Evolutionary conservation across 345 rosid species (phyloP).

Genomic region (Pseudoturritis turrita): DNA sequence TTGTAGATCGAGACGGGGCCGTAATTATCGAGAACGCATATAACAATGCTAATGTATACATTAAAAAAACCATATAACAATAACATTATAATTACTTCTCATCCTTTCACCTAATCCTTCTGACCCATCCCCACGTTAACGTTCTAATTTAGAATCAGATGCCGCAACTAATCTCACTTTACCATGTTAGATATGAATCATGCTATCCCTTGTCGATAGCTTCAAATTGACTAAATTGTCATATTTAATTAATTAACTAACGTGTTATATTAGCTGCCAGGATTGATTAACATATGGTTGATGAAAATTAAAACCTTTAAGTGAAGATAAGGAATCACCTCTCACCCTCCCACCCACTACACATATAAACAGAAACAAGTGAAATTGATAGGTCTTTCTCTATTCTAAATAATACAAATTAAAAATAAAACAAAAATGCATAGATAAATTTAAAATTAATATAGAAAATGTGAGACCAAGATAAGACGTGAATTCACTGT

Average conservation of each 20-base stretch:
- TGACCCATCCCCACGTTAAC: conserved; percentile 32
- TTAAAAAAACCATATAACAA: background rate
- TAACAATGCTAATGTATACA: background rate
- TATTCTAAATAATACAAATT: background rate
- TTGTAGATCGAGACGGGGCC: conserved; percentile 28
- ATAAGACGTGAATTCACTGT: conserved; percentile 31
- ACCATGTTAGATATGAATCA: conserved; percentile 25
- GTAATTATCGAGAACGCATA: conserved; percentile 25
- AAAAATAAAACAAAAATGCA: background rate
- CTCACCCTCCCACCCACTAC: conserved; percentile 29
- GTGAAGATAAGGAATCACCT: conserved; percentile 21
- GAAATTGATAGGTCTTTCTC: background rate
- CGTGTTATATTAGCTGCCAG: conserved; percentile 25
- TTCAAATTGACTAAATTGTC: conserved; percentile 11
- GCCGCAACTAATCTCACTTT: conserved; percentile 27
- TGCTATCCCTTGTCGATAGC: conserved; percentile 2
- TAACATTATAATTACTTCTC: background rate
- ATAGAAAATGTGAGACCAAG: conserved; percentile 5
- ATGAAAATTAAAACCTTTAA: background rate
- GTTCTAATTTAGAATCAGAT: conserved; percentile 24
- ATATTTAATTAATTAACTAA: background rate
- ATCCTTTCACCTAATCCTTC: conserved; percentile 27
- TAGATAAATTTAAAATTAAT: background rate
- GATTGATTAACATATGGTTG: conserved; percentile 14
- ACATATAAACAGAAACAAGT: background rate